A percentile compares a stretch with the other conserved stretches of the same genome.
phyloP scores from a whole-genome alignment of 805 yeast genomes.

The Candida takata region DNA sequence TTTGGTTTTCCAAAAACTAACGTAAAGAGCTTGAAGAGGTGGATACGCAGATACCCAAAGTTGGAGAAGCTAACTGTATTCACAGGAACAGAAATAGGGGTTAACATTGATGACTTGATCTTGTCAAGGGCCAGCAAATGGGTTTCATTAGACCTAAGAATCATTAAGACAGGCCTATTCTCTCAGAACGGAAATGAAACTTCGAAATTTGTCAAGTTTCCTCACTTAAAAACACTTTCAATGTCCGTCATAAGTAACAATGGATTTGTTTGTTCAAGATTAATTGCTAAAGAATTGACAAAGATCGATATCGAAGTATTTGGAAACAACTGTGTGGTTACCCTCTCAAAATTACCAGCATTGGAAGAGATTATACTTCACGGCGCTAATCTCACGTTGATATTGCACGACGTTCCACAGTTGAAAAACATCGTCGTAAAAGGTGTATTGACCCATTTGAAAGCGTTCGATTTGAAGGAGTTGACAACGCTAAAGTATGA shows the following conservation, averaged over 20 bases:
- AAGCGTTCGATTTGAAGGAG: not conserved
- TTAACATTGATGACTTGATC: not conserved
- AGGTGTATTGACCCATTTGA: not conserved
- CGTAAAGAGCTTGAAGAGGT: too few species aligned
- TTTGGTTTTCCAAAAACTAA: too few species aligned
- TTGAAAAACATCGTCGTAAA: not conserved
- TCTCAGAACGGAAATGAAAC: not conserved
- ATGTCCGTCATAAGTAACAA: not conserved
- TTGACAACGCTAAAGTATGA: not conserved
- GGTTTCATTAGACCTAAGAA: not conserved
- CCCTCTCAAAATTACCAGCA: not conserved
- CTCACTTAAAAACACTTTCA: not conserved
- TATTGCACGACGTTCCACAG: not conserved
- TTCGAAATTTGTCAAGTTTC: not conserved
- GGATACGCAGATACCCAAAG: too few species aligned
- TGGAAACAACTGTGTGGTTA: not conserved
- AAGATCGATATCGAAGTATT: not conserved
- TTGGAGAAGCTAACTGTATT: too few species aligned
- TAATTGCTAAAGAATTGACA: not conserved
- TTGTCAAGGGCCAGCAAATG: not conserved
- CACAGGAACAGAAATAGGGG: not conserved
- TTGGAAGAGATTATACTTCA: not conserved
- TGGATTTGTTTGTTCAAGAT: not conserved
- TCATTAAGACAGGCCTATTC: not conserved
- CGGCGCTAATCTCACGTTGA: not conserved